Percentiles rank a stretch among this genome's conserved stretches.
phyloP scores from a whole-genome alignment of 2,329 filamentous ascomycete genomes.

The Epichloe baconii region DNA sequence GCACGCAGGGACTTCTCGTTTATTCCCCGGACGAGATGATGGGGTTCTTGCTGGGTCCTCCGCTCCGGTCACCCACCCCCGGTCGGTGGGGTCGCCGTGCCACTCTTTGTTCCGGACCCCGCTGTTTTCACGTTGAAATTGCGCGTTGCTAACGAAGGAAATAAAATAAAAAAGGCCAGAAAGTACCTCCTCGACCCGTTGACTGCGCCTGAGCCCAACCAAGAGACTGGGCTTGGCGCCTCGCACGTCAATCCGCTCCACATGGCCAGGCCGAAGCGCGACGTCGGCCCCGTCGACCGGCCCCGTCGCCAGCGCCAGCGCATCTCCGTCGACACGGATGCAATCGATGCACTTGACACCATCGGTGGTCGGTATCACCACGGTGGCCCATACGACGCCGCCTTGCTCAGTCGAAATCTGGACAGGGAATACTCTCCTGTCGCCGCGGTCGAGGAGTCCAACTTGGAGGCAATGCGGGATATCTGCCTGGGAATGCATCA shows the following conservation, averaged over 20 bases:
- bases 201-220: conserved; percentile 51
- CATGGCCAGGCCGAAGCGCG: conserved; percentile 47
- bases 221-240: conserved; percentile 51
- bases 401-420: conserved; percentile 59
- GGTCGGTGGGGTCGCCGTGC: too few relatives aligned
- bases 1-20: too few relatives aligned
- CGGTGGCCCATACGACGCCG: conserved; percentile 80
- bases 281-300: conserved; percentile 52
- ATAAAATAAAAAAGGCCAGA: conserved; percentile 35
- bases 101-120: too few relatives aligned
- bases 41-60: too few relatives aligned
- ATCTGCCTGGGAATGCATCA: conserved; percentile 65
- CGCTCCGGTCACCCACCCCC: too few relatives aligned
- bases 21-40: too few relatives aligned
- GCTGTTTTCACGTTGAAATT: not conserved
- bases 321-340: conserved; percentile 48
- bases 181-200: conserved; percentile 59
- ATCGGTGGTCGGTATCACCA: conserved; percentile 65
- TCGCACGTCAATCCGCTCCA: conserved; percentile 51
- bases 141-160: not conserved
- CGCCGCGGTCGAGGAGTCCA: conserved; percentile 60
- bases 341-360: conserved; percentile 71
- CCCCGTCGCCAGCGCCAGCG: conserved; percentile 54
- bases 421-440: conserved; percentile 53
- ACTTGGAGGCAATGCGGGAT: conserved; percentile 64